Evolutionary conservation across 768 basidiomycete genomes (phyloP).

Genomic region (Erythrobasidium yunnanense): DNA sequence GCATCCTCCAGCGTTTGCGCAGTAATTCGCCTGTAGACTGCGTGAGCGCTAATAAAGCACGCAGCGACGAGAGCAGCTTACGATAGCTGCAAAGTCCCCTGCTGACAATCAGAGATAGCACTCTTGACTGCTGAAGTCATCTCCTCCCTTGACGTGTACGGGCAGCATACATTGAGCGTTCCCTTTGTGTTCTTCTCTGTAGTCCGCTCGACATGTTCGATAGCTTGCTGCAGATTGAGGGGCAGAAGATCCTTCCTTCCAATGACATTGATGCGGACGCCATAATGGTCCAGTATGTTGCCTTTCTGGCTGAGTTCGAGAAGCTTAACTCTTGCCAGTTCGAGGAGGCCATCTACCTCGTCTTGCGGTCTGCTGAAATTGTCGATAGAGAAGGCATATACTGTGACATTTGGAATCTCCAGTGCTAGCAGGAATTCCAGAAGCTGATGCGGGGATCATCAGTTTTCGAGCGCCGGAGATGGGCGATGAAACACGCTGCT

Average conservation of each 20-base stretch:
- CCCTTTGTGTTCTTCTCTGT: constrained; percentile 66
- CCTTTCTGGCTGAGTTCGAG: constrained; percentile 51
- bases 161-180: constrained; percentile 82
- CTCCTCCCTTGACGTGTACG: constrained; percentile 84
- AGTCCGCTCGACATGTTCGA: constrained; percentile 60
- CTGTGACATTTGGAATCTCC: constrained; percentile 70
- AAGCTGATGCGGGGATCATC: constrained; percentile 47
- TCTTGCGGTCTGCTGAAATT: constrained; percentile 80
- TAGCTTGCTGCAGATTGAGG: constrained; percentile 56
- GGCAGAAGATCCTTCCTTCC: constrained; percentile 70
- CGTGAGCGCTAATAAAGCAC: too few species aligned
- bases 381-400: constrained; percentile 97
- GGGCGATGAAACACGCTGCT: constrained; percentile 36
- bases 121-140: constrained; percentile 64
- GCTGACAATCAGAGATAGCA: background rate
- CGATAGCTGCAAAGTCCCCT: background rate
- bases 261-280: constrained; percentile 71
- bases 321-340: constrained; percentile 64
- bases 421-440: constrained; percentile 73
- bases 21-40: constrained; percentile 51
- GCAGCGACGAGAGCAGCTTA: background rate
- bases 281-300: constrained; percentile 65
- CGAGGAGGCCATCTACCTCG: constrained; percentile 81
- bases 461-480: background rate
- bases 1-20: constrained; percentile 58